Percentiles rank a stretch among this genome's conserved stretches.
These are phyloP conservation scores for Mortierella sp. DNA, from an alignment of 371 early-diverging fungal species.

Conservation along the genomic window DNA sequence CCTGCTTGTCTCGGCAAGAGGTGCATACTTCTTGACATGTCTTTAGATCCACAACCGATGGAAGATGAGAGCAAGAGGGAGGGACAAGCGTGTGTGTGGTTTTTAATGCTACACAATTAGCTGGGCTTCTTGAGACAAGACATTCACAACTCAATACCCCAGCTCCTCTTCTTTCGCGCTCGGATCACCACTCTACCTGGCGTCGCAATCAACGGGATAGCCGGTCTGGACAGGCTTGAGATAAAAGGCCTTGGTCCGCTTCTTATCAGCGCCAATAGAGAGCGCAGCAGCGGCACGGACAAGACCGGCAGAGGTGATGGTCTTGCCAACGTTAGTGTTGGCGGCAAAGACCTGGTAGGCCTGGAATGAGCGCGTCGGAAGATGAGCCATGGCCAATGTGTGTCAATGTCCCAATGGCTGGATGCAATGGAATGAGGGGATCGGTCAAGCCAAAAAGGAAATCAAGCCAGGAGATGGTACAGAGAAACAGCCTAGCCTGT, in stretches of 20 bases:
- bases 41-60: constrained; percentile 37
- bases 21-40: constrained; percentile 66
- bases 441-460: no score
- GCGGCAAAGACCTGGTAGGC: constrained; percentile 81
- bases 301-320: constrained; percentile 77
- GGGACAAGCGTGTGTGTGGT: no score
- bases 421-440: no score
- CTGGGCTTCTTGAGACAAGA: no score
- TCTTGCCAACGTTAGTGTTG: constrained; percentile 90
- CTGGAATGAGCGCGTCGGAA: constrained; percentile 69
- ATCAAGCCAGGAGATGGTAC: no score
- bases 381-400: constrained; percentile 29
- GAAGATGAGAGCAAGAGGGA: background rate
- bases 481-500: no score
- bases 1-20: constrained; percentile 58
- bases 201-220: constrained; percentile 83
- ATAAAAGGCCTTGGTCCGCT: constrained; percentile 66
- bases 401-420: no score
- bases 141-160: no score
- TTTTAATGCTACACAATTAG: no score
- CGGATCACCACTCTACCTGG: constrained; percentile 57
- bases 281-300: constrained; percentile 63
- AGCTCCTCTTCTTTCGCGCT: no score
- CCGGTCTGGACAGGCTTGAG: constrained; percentile 90
- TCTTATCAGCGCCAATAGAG: constrained; percentile 54